A percentile compares a stretch with the other conserved stretches of the same genome.
phyloP scores from a whole-genome alignment of 2,329 filamentous ascomycete genomes.

The Talaromyces sp. region DNA sequence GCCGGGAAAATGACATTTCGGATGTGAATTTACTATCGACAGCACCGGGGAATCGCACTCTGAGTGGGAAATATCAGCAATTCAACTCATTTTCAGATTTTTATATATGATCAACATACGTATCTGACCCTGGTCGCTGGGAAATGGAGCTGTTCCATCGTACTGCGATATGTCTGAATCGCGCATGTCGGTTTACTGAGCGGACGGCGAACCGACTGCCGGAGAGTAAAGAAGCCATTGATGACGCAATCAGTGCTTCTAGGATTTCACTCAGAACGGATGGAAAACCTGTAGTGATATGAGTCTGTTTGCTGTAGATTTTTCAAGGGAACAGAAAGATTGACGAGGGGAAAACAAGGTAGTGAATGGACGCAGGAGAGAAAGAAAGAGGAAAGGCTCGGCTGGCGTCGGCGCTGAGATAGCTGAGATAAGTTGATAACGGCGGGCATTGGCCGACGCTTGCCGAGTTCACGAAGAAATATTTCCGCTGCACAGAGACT shows the following conservation, averaged over 20 bases:
- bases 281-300: not conserved
- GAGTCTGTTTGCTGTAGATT: too few relatives aligned
- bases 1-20: constrained; percentile 69
- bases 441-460: not conserved
- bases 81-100: not conserved
- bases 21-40: constrained; percentile 89
- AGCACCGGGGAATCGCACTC: constrained; percentile 79
- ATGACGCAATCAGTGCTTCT: not conserved
- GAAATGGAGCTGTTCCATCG: constrained; percentile 53
- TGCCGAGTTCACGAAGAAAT: not conserved
- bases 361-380: not conserved
- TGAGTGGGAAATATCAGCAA: constrained; percentile 26
- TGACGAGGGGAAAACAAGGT: not conserved
- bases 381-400: constrained; percentile 18
- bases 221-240: constrained; percentile 20
- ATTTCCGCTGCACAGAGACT: not conserved
- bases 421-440: constrained; percentile 7
- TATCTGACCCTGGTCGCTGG: constrained; percentile 55
- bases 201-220: constrained; percentile 14
- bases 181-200: constrained; percentile 6
- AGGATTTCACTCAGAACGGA: not conserved
- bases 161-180: constrained; percentile 19
- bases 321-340: not conserved
- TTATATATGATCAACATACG: constrained; percentile 39
- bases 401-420: constrained; percentile 21